A percentile compares a stretch with the other conserved stretches of the same genome.
phyloP scores from a whole-genome alignment of 768 basidiomycete species.

The Mycena galericulata region DNA sequence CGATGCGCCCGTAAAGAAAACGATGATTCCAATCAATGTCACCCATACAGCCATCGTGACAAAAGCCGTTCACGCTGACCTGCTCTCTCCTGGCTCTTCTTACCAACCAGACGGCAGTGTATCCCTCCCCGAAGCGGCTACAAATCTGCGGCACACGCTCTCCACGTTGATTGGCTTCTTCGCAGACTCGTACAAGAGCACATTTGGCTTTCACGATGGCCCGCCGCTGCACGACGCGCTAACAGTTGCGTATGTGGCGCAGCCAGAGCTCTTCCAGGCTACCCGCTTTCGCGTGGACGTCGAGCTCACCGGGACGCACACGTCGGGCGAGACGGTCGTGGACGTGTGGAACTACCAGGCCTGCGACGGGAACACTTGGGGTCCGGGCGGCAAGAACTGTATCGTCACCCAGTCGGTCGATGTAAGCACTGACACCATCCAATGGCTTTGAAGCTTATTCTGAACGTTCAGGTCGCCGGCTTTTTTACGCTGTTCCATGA shows the following conservation, averaged over 20 bases:
- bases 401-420: constrained; percentile 74
- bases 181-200: constrained; percentile 74
- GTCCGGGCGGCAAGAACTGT: constrained; percentile 79
- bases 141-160: constrained; percentile 74
- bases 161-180: constrained; percentile 84
- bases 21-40: constrained; percentile 90
- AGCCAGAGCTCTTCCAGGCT: constrained; percentile 72
- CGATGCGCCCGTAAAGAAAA: constrained; percentile 72
- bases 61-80: constrained; percentile 57
- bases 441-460: not conserved
- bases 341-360: constrained; percentile 76
- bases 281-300: constrained; percentile 84
- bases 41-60: constrained; percentile 89
- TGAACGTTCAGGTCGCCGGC: constrained; percentile 58
- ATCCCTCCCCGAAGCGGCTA: constrained; percentile 48
- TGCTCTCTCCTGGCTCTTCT: constrained; percentile 56
- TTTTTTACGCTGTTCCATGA: constrained; percentile 78
- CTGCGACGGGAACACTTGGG: constrained; percentile 78
- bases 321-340: constrained; percentile 83
- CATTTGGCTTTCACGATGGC: constrained; percentile 86
- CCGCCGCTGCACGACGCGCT: constrained; percentile 92
- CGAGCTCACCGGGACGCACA: constrained; percentile 76
- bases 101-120: constrained; percentile 28
- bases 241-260: constrained; percentile 80
- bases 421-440: constrained; percentile 54